Conservation (phyloP, 129 eudicot species). For the Flaveria robusta region DNA sequence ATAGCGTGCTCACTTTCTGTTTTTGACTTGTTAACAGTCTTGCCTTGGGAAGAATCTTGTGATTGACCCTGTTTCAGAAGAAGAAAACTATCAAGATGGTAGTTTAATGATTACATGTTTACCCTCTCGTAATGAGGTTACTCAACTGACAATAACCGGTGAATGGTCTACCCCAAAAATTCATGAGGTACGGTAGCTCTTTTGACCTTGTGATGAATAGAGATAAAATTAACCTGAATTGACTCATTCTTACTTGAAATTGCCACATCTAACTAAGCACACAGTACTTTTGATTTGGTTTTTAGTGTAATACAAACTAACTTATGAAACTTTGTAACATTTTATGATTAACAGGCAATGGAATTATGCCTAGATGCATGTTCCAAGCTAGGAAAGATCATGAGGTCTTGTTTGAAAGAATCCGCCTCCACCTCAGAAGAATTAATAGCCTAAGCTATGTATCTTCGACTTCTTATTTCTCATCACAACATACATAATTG, state of each 20-base stretch:
- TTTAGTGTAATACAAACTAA: neutral
- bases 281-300: neutral
- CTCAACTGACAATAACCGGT: conserved; percentile 82
- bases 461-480: conserved; percentile 21
- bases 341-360: conserved; percentile 64
- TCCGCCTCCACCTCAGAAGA: conserved; percentile 58
- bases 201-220: neutral
- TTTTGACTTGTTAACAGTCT: conserved; percentile 42
- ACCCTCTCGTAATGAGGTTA: conserved; percentile 89
- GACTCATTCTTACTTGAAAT: neutral
- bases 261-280: neutral
- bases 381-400: conserved; percentile 77
- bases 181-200: conserved; percentile 59
- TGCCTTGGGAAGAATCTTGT: conserved; percentile 76
- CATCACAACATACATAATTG: conserved; percentile 22
- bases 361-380: conserved; percentile 85
- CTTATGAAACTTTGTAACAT: neutral
- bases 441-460: conserved; percentile 32
- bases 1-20: neutral
- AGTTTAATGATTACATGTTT: conserved; percentile 72
- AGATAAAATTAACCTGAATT: neutral
- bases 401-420: conserved; percentile 86
- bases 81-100: conserved; percentile 89
- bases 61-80: conserved; percentile 87
- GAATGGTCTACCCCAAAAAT: conserved; percentile 89